phyloP scores from a whole-genome alignment of 352 stramenopile genomes.

The Pythium plurisporium region DNA sequence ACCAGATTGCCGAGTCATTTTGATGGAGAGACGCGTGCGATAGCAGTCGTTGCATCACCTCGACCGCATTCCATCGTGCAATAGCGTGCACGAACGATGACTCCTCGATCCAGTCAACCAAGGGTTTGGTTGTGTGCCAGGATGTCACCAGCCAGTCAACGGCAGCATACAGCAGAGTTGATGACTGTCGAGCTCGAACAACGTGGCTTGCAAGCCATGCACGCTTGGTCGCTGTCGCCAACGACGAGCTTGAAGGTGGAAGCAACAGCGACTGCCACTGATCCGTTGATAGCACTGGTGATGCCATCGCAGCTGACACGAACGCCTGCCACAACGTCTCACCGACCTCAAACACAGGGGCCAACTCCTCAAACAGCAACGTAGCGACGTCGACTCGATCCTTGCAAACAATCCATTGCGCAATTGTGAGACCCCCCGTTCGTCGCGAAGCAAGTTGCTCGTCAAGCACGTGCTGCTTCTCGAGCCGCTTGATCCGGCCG shows the following conservation, averaged over 20 bases:
- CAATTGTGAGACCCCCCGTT: background rate
- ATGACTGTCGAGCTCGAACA: background rate
- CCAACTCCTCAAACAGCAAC: background rate
- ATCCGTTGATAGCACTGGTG: background rate
- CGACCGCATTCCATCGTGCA: slow-evolving; percentile 35
- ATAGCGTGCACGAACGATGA: slow-evolving; percentile 17
- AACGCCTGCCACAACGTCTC: background rate
- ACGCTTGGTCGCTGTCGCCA: background rate
- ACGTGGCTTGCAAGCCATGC: background rate
- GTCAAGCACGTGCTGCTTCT: background rate
- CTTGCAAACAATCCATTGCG: background rate
- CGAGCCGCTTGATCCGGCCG: background rate
- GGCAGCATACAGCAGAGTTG: background rate
- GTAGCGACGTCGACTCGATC: background rate
- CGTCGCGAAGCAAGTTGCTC: background rate
- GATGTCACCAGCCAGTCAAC: background rate
- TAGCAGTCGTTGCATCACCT: slow-evolving; percentile 3
- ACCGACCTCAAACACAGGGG: background rate
- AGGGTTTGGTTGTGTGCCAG: background rate
- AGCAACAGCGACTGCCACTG: background rate
- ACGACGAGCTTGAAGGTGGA: background rate
- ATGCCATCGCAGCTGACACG: background rate
- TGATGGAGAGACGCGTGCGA: too few relatives aligned
- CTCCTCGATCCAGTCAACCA: background rate
- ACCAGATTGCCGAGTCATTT: background rate